Conservation (phyloP, 208 protist species). For the Perkinsela sp. region DNA sequence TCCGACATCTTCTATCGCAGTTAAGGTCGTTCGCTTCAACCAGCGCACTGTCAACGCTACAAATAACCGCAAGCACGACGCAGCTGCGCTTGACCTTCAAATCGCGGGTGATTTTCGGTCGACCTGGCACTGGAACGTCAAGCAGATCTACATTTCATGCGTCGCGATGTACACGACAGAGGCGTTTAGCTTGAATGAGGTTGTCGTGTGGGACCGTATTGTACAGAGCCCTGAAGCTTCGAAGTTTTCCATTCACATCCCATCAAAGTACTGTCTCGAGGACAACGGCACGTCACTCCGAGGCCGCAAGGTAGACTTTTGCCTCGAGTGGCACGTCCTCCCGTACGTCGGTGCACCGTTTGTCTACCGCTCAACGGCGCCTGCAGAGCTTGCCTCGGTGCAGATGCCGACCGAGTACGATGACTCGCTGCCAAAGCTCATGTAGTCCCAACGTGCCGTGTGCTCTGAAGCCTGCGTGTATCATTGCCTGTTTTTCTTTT, state of each 20-base stretch:
- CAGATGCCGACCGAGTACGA: neutral
- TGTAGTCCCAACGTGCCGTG: too few relatives aligned
- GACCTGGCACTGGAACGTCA: neutral
- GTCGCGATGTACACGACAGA: neutral
- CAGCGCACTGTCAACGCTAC: neutral
- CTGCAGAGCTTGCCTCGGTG: neutral
- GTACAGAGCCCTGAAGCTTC: neutral
- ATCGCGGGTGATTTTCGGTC: neutral
- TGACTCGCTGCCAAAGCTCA: neutral
- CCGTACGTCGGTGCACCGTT: neutral
- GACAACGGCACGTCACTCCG: neutral
- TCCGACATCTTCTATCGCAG: neutral
- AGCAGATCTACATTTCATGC: neutral
- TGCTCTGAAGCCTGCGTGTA: too few relatives aligned
- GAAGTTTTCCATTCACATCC: neutral
- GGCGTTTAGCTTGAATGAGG: neutral
- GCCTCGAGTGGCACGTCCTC: neutral
- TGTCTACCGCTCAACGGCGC: neutral
- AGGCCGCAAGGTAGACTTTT: neutral
- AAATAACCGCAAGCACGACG: neutral
- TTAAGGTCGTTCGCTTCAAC: neutral
- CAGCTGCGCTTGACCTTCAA: neutral
- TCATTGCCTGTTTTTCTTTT: too few relatives aligned
- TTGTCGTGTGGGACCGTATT: neutral
- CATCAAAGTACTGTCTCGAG: neutral